These are phyloP conservation scores for Dendrostoma leiphaemia DNA, from an alignment of 2,329 filamentous ascomycete species.

Conservation along the genomic window DNA sequence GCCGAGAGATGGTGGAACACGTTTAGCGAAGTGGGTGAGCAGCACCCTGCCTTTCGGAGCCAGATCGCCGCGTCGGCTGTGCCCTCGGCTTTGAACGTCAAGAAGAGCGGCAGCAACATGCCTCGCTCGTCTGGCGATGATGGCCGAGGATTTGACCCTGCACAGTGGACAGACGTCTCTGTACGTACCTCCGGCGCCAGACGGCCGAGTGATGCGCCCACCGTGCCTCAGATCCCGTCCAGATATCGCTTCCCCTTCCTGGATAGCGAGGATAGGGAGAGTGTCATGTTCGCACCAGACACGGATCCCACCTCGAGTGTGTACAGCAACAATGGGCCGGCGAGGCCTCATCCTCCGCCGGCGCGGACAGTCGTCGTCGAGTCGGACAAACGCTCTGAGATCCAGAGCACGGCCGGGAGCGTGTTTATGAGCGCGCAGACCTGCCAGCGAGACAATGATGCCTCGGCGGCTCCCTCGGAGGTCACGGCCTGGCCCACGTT, in stretches of 20 bases:
- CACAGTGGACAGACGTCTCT: slow-evolving; percentile 3
- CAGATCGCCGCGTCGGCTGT: slow-evolving; percentile 10
- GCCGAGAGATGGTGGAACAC: slow-evolving; percentile 12
- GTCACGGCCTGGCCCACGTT: neutral
- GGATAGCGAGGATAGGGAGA: neutral
- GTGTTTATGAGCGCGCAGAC: neutral
- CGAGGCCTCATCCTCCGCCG: slow-evolving; percentile 1
- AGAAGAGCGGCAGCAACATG: neutral
- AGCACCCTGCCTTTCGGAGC: slow-evolving; percentile 10
- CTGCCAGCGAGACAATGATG: neutral
- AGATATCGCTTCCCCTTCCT: neutral
- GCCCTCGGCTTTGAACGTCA: neutral
- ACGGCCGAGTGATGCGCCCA: neutral
- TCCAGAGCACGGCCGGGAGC: neutral
- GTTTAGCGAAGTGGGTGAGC: slow-evolving; percentile 10
- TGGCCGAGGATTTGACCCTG: neutral
- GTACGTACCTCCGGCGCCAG: neutral
- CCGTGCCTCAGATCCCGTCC: neutral
- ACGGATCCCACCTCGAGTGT: slow-evolving; percentile 2
- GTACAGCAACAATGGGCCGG: slow-evolving; percentile 9
- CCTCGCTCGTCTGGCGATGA: neutral
- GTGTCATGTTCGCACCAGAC: neutral
- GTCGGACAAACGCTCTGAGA: neutral
- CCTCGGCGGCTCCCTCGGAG: neutral
- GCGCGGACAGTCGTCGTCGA: neutral